Evolutionary conservation across 2,329 filamentous ascomycete genomes (phyloP).

Genomic region (Zarea fungicola): DNA sequence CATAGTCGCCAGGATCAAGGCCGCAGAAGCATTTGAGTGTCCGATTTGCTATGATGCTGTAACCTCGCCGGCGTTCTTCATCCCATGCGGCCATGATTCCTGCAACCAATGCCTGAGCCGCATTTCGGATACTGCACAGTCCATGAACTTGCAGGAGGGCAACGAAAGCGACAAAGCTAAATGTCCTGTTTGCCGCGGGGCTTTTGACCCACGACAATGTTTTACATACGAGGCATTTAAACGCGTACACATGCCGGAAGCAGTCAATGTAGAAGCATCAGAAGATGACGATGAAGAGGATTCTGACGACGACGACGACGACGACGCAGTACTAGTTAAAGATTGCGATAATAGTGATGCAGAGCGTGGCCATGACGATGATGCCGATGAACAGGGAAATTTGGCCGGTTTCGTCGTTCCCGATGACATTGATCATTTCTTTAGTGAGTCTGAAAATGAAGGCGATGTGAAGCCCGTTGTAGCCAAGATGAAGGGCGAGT

Average conservation of each 20-base stretch:
- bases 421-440: conserved; percentile 27
- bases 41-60: conserved; percentile 76
- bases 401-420: conserved; percentile 29
- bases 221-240: conserved; percentile 72
- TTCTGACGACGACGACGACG: conserved; percentile 24
- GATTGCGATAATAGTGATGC: conserved; percentile 24
- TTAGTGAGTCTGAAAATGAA: conserved; percentile 28
- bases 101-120: conserved; percentile 72
- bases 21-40: conserved; percentile 62
- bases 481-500: conserved; percentile 15
- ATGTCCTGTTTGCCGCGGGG: conserved; percentile 72
- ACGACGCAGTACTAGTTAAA: conserved; percentile 13
- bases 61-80: conserved; percentile 68
- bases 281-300: conserved; percentile 33
- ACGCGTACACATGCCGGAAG: conserved; percentile 61
- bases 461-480: conserved; percentile 25
- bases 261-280: conserved; percentile 28
- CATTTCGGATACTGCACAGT: conserved; percentile 56
- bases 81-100: conserved; percentile 77
- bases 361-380: conserved; percentile 24
- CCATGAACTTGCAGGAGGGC: conserved; percentile 52
- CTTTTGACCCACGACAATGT: conserved; percentile 61
- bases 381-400: conserved; percentile 28
- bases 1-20: conserved; percentile 63
- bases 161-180: conserved; percentile 52